Evolutionary conservation across 176 grass and related monocot genomes (phyloP).

Genomic region (Tillandsia leiboldiana): DNA sequence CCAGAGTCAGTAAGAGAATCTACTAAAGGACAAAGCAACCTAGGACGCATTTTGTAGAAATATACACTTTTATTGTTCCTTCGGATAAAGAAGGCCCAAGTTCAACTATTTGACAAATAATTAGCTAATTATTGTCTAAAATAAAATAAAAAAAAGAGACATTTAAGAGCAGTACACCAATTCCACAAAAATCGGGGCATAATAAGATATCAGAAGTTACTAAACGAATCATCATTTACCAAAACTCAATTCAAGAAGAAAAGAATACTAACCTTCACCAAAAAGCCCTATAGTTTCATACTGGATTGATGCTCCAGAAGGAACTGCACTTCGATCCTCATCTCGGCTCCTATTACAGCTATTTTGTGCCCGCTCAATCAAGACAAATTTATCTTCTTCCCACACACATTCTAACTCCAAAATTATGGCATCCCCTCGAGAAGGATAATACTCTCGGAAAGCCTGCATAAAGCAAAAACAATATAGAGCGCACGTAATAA

Average conservation of each 20-base stretch:
- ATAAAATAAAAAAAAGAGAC: neutral
- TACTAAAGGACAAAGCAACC: no score
- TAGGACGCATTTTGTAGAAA: no score
- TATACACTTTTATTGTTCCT: neutral
- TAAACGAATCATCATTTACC: constrained; percentile 4
- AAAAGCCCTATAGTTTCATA: constrained; percentile 35
- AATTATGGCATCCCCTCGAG: constrained; percentile 12
- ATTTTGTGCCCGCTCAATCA: constrained; percentile 37
- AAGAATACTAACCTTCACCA: constrained; percentile 31
- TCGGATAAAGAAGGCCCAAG: neutral
- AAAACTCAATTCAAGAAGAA: constrained; percentile 9
- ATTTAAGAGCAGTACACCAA: neutral
- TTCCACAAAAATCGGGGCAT: neutral
- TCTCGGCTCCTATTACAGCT: constrained; percentile 19
- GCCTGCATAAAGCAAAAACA: constrained; percentile 22
- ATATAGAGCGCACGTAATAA: neutral
- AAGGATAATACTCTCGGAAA: constrained; percentile 60
- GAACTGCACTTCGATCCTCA: constrained; percentile 14
- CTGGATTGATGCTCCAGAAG: constrained; percentile 22
- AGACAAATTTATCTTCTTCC: constrained; percentile 63
- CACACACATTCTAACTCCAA: constrained; percentile 42
- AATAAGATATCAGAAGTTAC: neutral
- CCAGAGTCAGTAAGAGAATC: no score
- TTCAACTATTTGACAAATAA: neutral
- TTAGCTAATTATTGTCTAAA: neutral